Base-by-base conservation (phyloP, 2,329 filamentous ascomycete genomes). In the Diaporthe helianthi region DNA sequence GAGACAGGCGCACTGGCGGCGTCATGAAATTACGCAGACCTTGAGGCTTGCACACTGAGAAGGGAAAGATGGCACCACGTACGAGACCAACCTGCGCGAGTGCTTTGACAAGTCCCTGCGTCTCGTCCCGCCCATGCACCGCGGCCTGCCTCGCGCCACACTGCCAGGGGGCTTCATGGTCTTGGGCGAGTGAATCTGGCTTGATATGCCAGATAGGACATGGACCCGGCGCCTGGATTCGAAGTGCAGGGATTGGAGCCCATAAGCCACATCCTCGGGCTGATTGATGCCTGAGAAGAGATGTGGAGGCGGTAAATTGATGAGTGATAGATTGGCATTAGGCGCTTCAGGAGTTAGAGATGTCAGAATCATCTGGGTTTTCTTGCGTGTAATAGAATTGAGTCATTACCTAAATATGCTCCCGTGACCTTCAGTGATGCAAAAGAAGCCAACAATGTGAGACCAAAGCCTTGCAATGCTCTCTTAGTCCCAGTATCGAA, bases 401-500 rank as follows among this genome's bases (percentile, higher is more conserved):
- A 63, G 58, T 33, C 49, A 66, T 66, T 66, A 54, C 63, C 49
- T 66, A 66, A 66, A 44, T 13, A 22, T 41, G 13, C 22, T n/a
- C 6, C 44, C 44, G 22, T 63, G 44, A n/a, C 24, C 31, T 49
- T 17, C 29, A 33, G 41, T 49, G 58, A 46, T 36, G n/a, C 4
- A 22, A 24, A 36, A 49, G 19, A 63, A 24, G 36, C 4, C 13
- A 24, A 8, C 29, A 36, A 49, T 0, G n/a, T 8, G 33, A 49
- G 3, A 63, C n/a, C 44, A 49, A 36, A 9, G 29, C 13, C 24
- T 26, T 47, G 44, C 29, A 49, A 63, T 63, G 44, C 29, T 49
- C 26, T 38, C 36, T 17, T 86, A 98, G 85, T 98, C 96, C 93
- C 94, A 98, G 79, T 95, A 95, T 79, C 92, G 93, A 71, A 99